A percentile compares a stretch with the other conserved stretches of the same genome.
These are phyloP conservation scores for Hibiscus trionum DNA, from an alignment of 345 rosid species.

Conservation along the genomic window DNA sequence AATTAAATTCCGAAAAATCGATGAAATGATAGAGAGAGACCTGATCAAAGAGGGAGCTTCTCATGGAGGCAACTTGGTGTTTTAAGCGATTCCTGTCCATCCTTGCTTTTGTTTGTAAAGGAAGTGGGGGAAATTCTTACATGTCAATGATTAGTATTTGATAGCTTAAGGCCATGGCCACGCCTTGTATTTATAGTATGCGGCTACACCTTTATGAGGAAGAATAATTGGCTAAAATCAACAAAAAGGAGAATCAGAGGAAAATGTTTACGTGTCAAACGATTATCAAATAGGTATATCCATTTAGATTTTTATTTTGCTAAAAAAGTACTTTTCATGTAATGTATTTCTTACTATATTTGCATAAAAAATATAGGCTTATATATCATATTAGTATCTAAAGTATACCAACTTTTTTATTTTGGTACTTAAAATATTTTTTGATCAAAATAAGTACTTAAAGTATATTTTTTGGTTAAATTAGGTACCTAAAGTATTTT, in stretches of 20 bases:
- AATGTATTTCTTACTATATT: no score
- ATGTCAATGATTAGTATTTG: background rate
- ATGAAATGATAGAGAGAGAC: slow-evolving; percentile 15
- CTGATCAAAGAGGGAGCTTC: slow-evolving; percentile 66
- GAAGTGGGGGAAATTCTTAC: background rate
- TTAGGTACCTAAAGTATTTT: no score
- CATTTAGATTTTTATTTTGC: background rate
- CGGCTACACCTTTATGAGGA: background rate
- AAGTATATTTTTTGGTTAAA: no score
- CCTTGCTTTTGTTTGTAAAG: background rate
- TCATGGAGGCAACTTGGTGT: slow-evolving; percentile 35
- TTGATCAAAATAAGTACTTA: no score
- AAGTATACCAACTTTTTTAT: no score
- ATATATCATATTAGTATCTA: no score
- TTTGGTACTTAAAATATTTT: no score
- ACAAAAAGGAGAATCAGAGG: background rate
- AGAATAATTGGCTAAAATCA: background rate
- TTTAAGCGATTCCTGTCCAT: slow-evolving; percentile 26
- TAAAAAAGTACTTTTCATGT: no score
- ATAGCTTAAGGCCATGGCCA: background rate
- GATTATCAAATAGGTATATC: background rate
- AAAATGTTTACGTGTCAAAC: background rate
- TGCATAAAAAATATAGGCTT: no score
- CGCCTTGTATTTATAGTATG: background rate
- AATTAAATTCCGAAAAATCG: no score